Evolutionary conservation across 345 rosid genomes (phyloP).

Genomic region (Laguncularia racemosa): DNA sequence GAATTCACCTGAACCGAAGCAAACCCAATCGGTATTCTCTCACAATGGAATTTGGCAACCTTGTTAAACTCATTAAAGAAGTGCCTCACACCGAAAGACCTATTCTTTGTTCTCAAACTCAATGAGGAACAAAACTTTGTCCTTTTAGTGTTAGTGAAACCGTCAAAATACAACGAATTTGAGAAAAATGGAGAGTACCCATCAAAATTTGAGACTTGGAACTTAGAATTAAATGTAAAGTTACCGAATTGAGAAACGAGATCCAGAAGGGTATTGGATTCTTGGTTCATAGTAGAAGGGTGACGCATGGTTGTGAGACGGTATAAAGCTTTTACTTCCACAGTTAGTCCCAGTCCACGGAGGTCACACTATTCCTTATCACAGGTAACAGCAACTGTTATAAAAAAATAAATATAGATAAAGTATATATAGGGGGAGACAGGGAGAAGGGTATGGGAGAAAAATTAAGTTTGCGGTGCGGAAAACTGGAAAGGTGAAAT

Average conservation of each 20-base stretch:
- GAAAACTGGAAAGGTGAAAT: constrained; percentile 11
- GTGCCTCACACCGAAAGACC: constrained; percentile 30
- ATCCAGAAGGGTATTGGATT: constrained; percentile 45
- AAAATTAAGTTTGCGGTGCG: no score
- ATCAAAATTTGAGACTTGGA: constrained; percentile 28
- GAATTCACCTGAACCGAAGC: constrained; percentile 56
- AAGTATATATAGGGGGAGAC: not conserved
- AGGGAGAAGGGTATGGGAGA: no score
- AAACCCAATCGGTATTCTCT: constrained; percentile 72
- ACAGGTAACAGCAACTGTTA: not conserved
- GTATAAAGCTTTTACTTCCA: not conserved
- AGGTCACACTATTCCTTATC: constrained; percentile 7
- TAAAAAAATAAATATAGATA: not conserved
- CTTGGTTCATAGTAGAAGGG: constrained; percentile 55
- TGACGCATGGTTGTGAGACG: constrained; percentile 40
- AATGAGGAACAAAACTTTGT: constrained; percentile 28
- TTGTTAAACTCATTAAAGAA: constrained; percentile 60
- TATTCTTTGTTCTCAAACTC: constrained; percentile 37
- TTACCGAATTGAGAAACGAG: constrained; percentile 40
- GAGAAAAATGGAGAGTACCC: constrained; percentile 41
- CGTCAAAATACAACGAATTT: constrained; percentile 45
- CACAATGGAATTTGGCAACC: constrained; percentile 57
- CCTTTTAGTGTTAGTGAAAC: constrained; percentile 20
- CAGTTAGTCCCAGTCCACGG: constrained; percentile 18
- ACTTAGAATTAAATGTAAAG: constrained; percentile 33